These are phyloP conservation scores for Sugiyamaella qingdaonensis DNA, from an alignment of 805 yeast genomes.

Conservation along the genomic window DNA sequence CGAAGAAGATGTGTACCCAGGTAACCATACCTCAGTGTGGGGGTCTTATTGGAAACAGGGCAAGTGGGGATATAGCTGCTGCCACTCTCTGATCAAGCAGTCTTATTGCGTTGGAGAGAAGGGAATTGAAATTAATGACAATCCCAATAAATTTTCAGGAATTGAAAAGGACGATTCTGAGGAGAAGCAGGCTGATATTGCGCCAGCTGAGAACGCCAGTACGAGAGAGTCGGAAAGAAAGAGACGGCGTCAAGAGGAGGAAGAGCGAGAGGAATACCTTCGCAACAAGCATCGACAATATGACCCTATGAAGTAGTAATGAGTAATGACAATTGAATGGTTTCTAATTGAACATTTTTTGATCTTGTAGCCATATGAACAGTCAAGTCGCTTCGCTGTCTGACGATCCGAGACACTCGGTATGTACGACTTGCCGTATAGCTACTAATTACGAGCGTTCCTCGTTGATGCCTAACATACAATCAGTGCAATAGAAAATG, in stretches of 20 bases:
- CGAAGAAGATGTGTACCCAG: conserved; percentile 31
- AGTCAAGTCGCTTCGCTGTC: no score
- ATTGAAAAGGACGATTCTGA: neutral
- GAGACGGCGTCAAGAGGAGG: neutral
- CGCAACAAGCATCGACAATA: neutral
- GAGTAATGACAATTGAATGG: neutral
- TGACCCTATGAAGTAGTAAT: conserved; percentile 2
- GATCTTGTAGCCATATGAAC: no score
- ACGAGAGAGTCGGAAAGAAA: neutral
- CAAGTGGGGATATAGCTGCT: conserved; percentile 45
- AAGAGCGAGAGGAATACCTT: neutral
- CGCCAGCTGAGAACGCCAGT: neutral
- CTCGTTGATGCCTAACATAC: no score
- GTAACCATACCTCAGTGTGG: conserved; percentile 41
- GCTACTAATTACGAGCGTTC: no score
- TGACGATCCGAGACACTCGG: no score
- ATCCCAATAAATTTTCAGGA: neutral
- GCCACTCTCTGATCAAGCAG: conserved; percentile 34
- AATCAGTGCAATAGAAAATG: no score
- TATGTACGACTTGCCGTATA: no score
- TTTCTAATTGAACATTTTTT: no score
- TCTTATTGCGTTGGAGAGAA: conserved; percentile 35
- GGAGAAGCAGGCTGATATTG: neutral
- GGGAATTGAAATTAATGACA: conserved; percentile 18
- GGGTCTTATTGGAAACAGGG: conserved; percentile 43